Conservation (phyloP, 495 filamentous ascomycete genomes). For the Penicillium herquei region DNA sequence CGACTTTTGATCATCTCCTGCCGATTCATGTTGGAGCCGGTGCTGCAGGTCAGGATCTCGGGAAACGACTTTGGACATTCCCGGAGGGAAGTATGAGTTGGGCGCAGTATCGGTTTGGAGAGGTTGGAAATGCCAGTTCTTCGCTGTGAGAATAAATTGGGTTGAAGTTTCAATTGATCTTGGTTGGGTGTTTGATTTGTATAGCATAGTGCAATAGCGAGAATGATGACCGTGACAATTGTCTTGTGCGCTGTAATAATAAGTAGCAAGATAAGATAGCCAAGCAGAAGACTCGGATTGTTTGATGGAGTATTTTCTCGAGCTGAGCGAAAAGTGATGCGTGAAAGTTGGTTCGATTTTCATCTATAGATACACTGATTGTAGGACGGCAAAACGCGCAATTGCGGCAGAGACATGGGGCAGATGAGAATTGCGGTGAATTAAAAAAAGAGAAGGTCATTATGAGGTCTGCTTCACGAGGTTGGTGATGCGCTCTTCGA, state of each 20-base stretch:
- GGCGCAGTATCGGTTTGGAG: slow-evolving; percentile 74
- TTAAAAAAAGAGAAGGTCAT: slow-evolving; percentile 11
- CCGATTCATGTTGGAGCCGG: slow-evolving; percentile 75
- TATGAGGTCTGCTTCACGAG: slow-evolving; percentile 67
- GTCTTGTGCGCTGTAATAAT: not conserved
- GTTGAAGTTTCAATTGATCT: slow-evolving; percentile 5
- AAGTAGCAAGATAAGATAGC: too few species aligned
- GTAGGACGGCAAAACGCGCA: slow-evolving; percentile 29
- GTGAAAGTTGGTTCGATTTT: slow-evolving; percentile 27
- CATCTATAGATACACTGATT: slow-evolving; percentile 46
- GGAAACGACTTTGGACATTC: slow-evolving; percentile 62
- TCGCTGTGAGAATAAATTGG: not conserved
- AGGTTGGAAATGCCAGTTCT: slow-evolving; percentile 39
- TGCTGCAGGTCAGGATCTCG: slow-evolving; percentile 62
- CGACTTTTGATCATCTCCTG: slow-evolving; percentile 76
- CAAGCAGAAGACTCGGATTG: too few species aligned
- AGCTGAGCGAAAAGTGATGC: not conserved
- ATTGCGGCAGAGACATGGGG: slow-evolving; percentile 26
- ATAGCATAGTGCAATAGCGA: not conserved
- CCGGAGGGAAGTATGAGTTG: slow-evolving; percentile 69
- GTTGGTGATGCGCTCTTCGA: slow-evolving; percentile 81
- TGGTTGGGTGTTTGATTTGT: not conserved
- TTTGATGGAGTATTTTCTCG: too few species aligned
- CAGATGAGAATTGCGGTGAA: slow-evolving; percentile 8
- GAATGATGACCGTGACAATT: not conserved